Conservation (phyloP, 441 rosid species). For the Erodium trifolium region DNA sequence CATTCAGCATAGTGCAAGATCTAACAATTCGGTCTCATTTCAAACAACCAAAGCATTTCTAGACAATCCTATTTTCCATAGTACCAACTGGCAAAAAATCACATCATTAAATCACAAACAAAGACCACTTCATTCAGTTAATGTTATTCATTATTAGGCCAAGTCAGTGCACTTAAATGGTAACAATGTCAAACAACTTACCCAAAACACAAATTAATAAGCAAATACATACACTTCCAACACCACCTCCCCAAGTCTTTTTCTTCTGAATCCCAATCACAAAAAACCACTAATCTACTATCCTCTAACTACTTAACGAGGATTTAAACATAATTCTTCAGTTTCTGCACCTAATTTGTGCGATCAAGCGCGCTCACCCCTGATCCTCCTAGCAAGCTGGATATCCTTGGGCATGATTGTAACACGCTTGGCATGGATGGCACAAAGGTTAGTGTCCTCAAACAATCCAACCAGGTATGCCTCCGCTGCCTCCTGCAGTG, state of each 20-base stretch:
- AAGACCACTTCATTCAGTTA: no score
- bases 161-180: background rate
- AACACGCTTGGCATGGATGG: background rate
- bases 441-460: background rate
- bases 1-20: no score
- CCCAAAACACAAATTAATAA: background rate
- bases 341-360: background rate
- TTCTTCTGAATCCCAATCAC: background rate
- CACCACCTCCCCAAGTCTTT: background rate
- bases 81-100: no score
- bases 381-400: slow-evolving; percentile 11
- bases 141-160: no score
- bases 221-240: background rate
- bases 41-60: no score
- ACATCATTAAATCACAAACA: no score
- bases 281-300: background rate
- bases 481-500: background rate
- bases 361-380: slow-evolving; percentile 40
- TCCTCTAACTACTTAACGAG: background rate
- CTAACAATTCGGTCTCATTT: no score
- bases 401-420: background rate
- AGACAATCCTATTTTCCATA: no score
- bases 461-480: background rate
- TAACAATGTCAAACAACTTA: background rate
- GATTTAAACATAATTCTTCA: no score